Evolutionary conservation across 2,329 filamentous ascomycete species (phyloP), one percentile per base, ranked within the genome.

Genomic region (Pyrenochaeta sp.): DNA sequence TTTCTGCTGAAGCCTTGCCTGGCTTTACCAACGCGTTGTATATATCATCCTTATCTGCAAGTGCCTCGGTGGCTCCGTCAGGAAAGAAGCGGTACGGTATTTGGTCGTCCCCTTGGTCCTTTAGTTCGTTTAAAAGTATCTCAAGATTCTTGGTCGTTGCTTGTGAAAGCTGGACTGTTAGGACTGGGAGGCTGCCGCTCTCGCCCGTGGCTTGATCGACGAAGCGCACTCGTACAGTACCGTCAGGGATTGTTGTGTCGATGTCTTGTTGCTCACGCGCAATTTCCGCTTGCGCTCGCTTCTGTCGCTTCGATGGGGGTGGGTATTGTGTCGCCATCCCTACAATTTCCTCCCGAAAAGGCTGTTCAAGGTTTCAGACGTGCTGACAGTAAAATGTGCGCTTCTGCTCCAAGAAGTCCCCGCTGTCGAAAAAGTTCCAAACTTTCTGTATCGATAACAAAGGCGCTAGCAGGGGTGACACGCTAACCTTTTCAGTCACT

Each of bases 131-230:
- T 49, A 97, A 77, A 0, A 97, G 82, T 9, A 93, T 84, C 47
- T 95, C 94, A 3, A 98, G 84, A 66, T 97, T 97, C 79, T 92
- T 94, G 58, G 95, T 91, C 7, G 86, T 90, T 1, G 94, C 90
- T 79, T 97, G 90, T 51, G 89, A 89, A 29, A 97, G 85, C 11
- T 92, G 89, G 36, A 97, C 88, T 73, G 79, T 90, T 75, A 77
- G 69, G 7, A 85, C 92, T 75, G 81, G 88, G 74, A 83, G 89
- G 66, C 83, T 92, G 78, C 83, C 92, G 74, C 82, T 86, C 79
- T 83, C 78, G 52, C 85, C 85, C 7, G 84, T 87, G 53, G 84
- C 90, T 85, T 90, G 87, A 75, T 98, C 92, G 70, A 92, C 84
- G 77, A 98, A 97, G 63, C 94, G 90, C 42, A 96, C 88, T 75